Base-by-base conservation (phyloP, 352 stramenopile species). In the Phytophthora pistaciae region DNA sequence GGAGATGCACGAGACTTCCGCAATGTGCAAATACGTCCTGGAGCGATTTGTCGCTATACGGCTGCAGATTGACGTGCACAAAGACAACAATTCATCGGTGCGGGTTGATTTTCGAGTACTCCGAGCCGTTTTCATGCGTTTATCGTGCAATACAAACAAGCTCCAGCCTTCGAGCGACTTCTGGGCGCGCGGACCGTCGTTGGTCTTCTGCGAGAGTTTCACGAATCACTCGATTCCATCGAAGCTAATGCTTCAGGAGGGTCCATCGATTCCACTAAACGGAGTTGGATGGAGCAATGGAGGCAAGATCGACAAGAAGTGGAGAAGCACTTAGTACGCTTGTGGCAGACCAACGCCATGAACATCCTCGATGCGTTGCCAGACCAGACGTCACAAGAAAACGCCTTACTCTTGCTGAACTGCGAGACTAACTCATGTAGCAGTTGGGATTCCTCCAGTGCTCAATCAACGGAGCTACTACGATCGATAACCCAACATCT, bases 321-420 rank as follows among this genome's bases (percentile, higher is more conserved):
- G 13, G 58, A 64, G n/a, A 29, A 27, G 18, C n/a, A 23, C 3
- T 52, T 65, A 5, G 3, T 57, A 5, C 27, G n/a, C 3, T 13
- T 65, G 48, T 65, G 46, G 59, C 20, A 50, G 25, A 27, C 58
- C 1, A 65, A 58, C n/a, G 46, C 46, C n/a, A 27, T 56, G 42
- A 18, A 18, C 16, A 44, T 44, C 3, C 36, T n/a, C 11, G 36
- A 23, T 25, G 20, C 8, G 11, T 38, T 65, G 20, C 29, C 59
- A 20, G 20, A 65, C 14, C n/a, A 31, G 25, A 21, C 18, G 27
- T 56, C 46, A n/a, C 59, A 38, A 14, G 21, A 49, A 49, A 48
- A 65, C 16, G 59, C 59, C 2, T n/a, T 65, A 5, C 6, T 65
- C 18, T 27, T 65, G 13, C 44, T 65, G 11, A 49, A 3, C 11